A percentile compares a stretch with the other conserved stretches of the same genome.
These are phyloP conservation scores for Chytridiales sp. DNA, from an alignment of 371 early-diverging fungal genomes.

Conservation along the genomic window DNA sequence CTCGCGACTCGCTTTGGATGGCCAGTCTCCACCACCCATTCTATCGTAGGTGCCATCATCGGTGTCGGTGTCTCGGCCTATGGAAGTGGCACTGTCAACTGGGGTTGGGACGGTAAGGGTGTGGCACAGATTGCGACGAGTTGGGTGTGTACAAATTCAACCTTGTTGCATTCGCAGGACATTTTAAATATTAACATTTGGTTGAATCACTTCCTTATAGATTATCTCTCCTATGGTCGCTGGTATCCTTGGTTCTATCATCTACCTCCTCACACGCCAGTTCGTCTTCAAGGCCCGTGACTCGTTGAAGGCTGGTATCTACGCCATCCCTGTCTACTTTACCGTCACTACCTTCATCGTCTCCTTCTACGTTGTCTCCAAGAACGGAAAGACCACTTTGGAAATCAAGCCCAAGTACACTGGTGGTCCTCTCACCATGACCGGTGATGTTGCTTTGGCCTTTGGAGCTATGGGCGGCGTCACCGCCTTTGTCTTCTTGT, in stretches of 20 bases:
- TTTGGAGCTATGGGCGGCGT: slow-evolving; percentile 64
- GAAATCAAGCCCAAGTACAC: slow-evolving; percentile 20
- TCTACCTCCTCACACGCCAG: slow-evolving; percentile 51
- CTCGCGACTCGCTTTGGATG: slow-evolving; percentile 56
- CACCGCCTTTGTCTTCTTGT: slow-evolving; percentile 52
- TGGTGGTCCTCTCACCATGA: slow-evolving; percentile 7
- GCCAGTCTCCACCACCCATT: slow-evolving; percentile 65
- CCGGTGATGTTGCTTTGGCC: slow-evolving; percentile 34
- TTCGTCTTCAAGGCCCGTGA: slow-evolving; percentile 35
- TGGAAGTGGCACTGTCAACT: slow-evolving; percentile 65
- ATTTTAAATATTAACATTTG: too few relatives aligned
- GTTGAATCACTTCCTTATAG: too few relatives aligned
- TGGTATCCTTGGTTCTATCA: slow-evolving; percentile 64
- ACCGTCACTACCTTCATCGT: slow-evolving; percentile 69
- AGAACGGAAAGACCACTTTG: slow-evolving; percentile 61
- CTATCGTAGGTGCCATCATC: slow-evolving; percentile 80
- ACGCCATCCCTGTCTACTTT: slow-evolving; percentile 79
- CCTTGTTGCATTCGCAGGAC: too few relatives aligned
- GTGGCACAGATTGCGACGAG: slow-evolving; percentile 61
- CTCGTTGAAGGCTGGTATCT: slow-evolving; percentile 72
- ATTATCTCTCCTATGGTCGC: slow-evolving; percentile 70
- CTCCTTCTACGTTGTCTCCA: slow-evolving; percentile 73
- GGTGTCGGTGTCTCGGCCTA: slow-evolving; percentile 77
- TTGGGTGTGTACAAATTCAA: too few relatives aligned
- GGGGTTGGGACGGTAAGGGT: slow-evolving; percentile 55